Percentiles rank a stretch among this genome's conserved stretches.
phyloP scores from a whole-genome alignment of 83 land plant genomes.

The Diphasiastrum complanatum region DNA sequence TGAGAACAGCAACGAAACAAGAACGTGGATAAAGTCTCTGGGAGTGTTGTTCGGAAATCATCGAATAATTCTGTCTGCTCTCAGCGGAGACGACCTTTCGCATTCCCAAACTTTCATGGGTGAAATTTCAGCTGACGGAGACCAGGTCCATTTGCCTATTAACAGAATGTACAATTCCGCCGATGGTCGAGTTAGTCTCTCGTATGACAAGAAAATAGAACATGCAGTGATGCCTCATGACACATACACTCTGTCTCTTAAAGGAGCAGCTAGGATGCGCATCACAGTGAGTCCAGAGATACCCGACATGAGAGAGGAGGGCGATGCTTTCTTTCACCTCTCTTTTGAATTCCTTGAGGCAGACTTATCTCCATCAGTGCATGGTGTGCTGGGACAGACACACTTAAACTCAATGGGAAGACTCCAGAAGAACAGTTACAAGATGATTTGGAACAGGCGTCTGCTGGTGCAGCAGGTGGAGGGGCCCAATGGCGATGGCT shows the following conservation, averaged over 20 bases:
- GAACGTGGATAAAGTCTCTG: constrained; percentile 11
- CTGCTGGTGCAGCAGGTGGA: constrained; percentile 1
- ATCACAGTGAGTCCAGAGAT: constrained; percentile 6
- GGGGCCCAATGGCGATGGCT: constrained; percentile 15
- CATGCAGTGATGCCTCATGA: constrained; percentile 1
- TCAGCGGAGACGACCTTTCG: not conserved
- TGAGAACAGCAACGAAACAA: not conserved
- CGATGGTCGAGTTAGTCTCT: not conserved
- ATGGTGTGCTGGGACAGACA: constrained; percentile 13
- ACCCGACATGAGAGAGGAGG: not conserved
- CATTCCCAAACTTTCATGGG: not conserved
- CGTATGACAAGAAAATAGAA: constrained; percentile 1
- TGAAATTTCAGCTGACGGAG: not conserved
- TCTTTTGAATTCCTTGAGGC: constrained; percentile 1
- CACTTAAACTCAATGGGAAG: constrained; percentile 5
- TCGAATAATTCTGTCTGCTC: not conserved
- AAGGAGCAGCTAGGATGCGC: not conserved
- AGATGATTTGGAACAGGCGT: constrained; percentile 2
- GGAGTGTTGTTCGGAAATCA: constrained; percentile 2
- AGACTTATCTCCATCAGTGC: not conserved
- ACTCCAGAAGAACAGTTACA: not conserved
- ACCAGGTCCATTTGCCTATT: not conserved
- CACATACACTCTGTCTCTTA: not conserved
- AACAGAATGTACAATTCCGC: not conserved
- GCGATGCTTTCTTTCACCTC: constrained; percentile 3